Evolutionary conservation across 768 basidiomycete species (phyloP).

Genomic region (Xerocomus brunneocitrinus): DNA sequence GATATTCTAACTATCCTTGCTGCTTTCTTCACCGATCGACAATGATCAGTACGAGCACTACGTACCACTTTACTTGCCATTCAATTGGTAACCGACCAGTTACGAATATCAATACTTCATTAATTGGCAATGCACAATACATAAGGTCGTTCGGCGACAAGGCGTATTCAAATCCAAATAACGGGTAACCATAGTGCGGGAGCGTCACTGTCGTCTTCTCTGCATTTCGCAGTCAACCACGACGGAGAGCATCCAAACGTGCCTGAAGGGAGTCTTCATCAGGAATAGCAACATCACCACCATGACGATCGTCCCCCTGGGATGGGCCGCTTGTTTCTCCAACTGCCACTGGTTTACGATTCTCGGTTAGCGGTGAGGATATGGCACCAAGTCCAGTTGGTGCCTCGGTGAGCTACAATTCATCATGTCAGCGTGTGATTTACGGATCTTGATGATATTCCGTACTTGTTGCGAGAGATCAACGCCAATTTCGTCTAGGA

Average conservation of each 20-base stretch:
- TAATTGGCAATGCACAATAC: neutral
- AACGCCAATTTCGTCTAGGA: slow-evolving; percentile 96
- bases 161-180: slow-evolving; percentile 4
- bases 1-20: too few species aligned
- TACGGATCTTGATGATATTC: neutral
- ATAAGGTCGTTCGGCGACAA: slow-evolving; percentile 1
- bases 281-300: slow-evolving; percentile 41
- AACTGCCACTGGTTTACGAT: slow-evolving; percentile 78
- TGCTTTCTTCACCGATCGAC: neutral
- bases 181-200: slow-evolving; percentile 3
- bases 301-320: slow-evolving; percentile 36
- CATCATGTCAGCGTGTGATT: slow-evolving; percentile 8
- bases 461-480: slow-evolving; percentile 78
- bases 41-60: neutral
- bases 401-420: slow-evolving; percentile 70
- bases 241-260: slow-evolving; percentile 82
- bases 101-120: neutral
- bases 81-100: neutral
- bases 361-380: slow-evolving; percentile 56
- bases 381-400: slow-evolving; percentile 66
- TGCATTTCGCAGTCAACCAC: slow-evolving; percentile 42
- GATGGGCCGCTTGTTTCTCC: slow-evolving; percentile 50
- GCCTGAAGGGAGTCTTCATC: slow-evolving; percentile 96
- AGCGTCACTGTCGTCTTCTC: neutral
- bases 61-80: neutral